These are phyloP conservation scores for Grosmannia clavigera DNA, from an alignment of 2,329 filamentous ascomycete genomes.

Conservation along the genomic window DNA sequence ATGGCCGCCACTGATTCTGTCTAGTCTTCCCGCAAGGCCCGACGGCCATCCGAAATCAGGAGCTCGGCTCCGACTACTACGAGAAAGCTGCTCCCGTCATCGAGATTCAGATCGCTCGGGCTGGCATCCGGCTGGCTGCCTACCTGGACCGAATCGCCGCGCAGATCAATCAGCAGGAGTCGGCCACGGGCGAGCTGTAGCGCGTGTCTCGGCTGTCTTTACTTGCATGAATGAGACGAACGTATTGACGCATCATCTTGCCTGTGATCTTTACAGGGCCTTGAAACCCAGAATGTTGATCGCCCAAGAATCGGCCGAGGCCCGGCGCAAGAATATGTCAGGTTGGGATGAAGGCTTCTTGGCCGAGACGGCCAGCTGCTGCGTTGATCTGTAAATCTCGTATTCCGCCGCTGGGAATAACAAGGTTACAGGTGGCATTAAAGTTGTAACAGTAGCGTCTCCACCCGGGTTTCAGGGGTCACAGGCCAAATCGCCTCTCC, in stretches of 20 bases:
- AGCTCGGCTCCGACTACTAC: slow-evolving; percentile 49
- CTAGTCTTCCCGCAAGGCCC: slow-evolving; percentile 50
- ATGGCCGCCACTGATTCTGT: neutral
- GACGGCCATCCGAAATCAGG: slow-evolving; percentile 42
- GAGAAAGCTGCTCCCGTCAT: slow-evolving; percentile 50
- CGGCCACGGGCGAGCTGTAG: neutral
- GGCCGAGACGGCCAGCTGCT: too few species aligned
- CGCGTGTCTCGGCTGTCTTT: neutral
- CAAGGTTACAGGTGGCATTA: neutral
- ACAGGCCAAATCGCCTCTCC: neutral
- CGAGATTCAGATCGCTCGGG: slow-evolving; percentile 54
- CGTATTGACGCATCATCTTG: neutral
- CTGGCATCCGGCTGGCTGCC: slow-evolving; percentile 54
- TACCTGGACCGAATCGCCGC: slow-evolving; percentile 53
- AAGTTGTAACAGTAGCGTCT: neutral
- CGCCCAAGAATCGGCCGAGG: too few species aligned
- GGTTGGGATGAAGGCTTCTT: neutral
- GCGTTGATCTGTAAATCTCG: too few species aligned
- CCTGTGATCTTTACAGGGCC: too few species aligned
- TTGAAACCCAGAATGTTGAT: too few species aligned
- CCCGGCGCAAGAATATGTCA: too few species aligned
- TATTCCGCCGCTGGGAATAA: neutral
- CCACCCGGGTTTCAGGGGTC: neutral
- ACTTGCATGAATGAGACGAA: too few species aligned
- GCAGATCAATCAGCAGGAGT: slow-evolving; percentile 6